A percentile compares a stretch with the other conserved stretches of the same genome.
Evolutionary conservation across 2,329 filamentous ascomycete species (phyloP).

Genomic region (Colletotrichum sp.): DNA sequence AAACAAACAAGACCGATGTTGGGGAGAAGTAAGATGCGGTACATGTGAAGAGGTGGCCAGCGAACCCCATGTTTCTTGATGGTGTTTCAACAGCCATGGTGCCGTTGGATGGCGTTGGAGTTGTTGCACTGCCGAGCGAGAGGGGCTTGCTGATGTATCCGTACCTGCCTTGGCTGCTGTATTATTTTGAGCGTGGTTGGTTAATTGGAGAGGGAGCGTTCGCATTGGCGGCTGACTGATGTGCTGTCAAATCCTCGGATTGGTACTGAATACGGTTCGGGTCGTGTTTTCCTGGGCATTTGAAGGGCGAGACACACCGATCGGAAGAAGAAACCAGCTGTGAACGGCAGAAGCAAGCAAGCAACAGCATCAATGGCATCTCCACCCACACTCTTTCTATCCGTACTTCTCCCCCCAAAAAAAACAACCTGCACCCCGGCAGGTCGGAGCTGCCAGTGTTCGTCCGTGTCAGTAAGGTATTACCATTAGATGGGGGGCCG

Average conservation of each 20-base stretch:
- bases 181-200: neutral
- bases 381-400: neutral
- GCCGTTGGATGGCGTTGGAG: neutral
- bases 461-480: neutral
- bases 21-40: neutral
- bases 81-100: conserved; percentile 4
- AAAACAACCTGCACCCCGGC: neutral
- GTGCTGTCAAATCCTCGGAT: neutral
- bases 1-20: neutral
- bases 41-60: neutral
- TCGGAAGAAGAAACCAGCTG: neutral
- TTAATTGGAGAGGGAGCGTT: neutral
- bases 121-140: neutral
- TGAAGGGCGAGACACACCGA: neutral
- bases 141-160: neutral
- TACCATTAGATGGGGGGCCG: neutral
- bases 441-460: conserved; percentile 1
- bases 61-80: neutral
- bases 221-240: neutral
- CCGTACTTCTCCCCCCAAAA: neutral
- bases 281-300: neutral
- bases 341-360: neutral
- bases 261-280: neutral
- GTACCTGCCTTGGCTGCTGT: neutral
- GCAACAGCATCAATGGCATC: neutral